These are phyloP conservation scores for Babesia sp. DNA, from an alignment of 169 alveolate genomes.

Conservation along the genomic window DNA sequence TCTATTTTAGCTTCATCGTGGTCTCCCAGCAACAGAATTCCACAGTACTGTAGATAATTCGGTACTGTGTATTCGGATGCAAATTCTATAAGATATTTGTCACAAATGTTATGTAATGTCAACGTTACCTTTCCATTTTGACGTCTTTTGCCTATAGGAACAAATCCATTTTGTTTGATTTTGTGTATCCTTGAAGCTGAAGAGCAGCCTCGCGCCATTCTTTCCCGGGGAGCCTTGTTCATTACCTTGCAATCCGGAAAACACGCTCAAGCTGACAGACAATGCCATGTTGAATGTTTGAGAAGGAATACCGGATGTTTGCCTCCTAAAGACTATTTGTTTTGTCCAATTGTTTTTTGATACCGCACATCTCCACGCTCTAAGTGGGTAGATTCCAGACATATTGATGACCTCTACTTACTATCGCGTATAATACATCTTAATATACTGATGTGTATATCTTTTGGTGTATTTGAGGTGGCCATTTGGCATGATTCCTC, in stretches of 20 bases:
- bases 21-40: constrained; percentile 22
- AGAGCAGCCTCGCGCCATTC: constrained; percentile 9
- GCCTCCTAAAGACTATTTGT: too few relatives aligned
- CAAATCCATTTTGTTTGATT: constrained; percentile 49
- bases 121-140: constrained; percentile 7
- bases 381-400: too few relatives aligned
- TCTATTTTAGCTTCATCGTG: background rate
- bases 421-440: too few relatives aligned
- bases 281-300: constrained; percentile 15
- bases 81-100: background rate
- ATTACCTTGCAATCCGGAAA: background rate
- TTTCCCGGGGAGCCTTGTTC: background rate
- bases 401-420: too few relatives aligned
- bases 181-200: constrained; percentile 1
- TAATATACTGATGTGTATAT: too few relatives aligned
- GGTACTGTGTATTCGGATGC: constrained; percentile 22
- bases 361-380: too few relatives aligned
- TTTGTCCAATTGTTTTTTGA: too few relatives aligned
- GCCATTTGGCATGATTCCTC: too few relatives aligned
- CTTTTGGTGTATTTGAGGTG: too few relatives aligned
- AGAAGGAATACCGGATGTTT: too few relatives aligned
- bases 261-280: constrained; percentile 11
- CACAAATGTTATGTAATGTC: background rate
- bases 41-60: constrained; percentile 42
- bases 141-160: constrained; percentile 17